These are phyloP conservation scores for Oryza officinalis DNA, from an alignment of 176 grass and related monocot genomes.

Conservation along the genomic window DNA sequence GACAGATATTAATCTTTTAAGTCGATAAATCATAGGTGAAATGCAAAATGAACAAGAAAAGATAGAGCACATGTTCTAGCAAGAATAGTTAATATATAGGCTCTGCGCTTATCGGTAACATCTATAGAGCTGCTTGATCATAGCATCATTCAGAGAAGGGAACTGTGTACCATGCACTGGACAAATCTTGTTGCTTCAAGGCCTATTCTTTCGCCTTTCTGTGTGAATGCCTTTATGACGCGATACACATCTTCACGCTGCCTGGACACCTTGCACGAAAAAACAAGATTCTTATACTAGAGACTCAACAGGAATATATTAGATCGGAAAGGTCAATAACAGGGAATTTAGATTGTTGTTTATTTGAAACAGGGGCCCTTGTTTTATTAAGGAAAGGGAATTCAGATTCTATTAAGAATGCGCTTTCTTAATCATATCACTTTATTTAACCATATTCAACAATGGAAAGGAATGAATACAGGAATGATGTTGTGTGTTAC, in stretches of 20 bases:
- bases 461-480: background rate
- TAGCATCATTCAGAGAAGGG: constrained; percentile 8
- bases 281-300: constrained; percentile 49
- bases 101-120: constrained; percentile 1
- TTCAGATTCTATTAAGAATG: constrained; percentile 8
- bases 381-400: background rate
- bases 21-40: constrained; percentile 15
- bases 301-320: constrained; percentile 34
- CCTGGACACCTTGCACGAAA: constrained; percentile 92
- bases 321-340: background rate
- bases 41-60: constrained; percentile 4
- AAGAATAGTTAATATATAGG: constrained; percentile 2
- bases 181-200: constrained; percentile 75
- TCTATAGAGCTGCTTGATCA: background rate
- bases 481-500: background rate
- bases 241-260: constrained; percentile 92
- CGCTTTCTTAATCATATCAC: background rate
- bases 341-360: background rate
- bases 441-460: constrained; percentile 19
- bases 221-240: constrained; percentile 70
- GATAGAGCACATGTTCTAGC: constrained; percentile 9
- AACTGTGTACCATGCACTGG: constrained; percentile 71
- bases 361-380: background rate
- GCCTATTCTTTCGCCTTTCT: constrained; percentile 67
- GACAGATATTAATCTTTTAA: constrained; percentile 2